These are phyloP conservation scores for Gossypium stocksii DNA, from an alignment of 345 rosid species.

Conservation along the genomic window DNA sequence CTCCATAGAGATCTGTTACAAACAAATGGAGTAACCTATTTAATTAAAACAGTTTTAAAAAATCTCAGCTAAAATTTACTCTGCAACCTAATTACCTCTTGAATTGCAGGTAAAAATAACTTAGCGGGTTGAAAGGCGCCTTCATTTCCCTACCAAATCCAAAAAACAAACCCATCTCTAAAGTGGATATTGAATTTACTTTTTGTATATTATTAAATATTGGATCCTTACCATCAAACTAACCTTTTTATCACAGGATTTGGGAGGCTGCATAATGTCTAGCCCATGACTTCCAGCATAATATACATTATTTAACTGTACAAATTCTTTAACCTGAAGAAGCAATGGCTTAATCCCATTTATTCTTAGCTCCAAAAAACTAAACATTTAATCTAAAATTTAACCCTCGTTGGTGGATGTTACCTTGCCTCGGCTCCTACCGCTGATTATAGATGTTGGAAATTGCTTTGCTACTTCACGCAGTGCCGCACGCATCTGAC, in stretches of 20 bases:
- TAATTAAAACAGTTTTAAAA: no score
- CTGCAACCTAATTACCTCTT: constrained; percentile 19
- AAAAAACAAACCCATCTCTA: neutral
- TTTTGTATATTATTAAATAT: no score
- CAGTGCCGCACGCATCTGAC: constrained; percentile 62
- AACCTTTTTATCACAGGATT: constrained; percentile 24
- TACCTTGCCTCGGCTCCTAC: constrained; percentile 65
- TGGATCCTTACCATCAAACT: neutral
- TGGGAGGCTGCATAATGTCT: constrained; percentile 35
- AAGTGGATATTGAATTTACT: no score
- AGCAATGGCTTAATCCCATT: neutral
- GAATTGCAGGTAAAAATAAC: constrained; percentile 32
- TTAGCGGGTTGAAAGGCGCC: constrained; percentile 38
- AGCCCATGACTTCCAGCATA: constrained; percentile 53
- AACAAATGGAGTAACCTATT: neutral
- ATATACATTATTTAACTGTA: constrained; percentile 29
- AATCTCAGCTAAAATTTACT: neutral
- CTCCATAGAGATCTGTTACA: constrained; percentile 17
- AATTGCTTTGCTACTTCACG: constrained; percentile 47
- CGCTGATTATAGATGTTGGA: constrained; percentile 64
- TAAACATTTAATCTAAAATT: no score
- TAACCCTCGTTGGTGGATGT: neutral
- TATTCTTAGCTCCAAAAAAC: neutral
- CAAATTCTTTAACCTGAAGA: constrained; percentile 35
- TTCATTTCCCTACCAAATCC: constrained; percentile 23